These are phyloP conservation scores for Cladosporium austrohemisphaericum DNA, from an alignment of 2,329 filamentous ascomycete genomes.

Conservation along the genomic window DNA sequence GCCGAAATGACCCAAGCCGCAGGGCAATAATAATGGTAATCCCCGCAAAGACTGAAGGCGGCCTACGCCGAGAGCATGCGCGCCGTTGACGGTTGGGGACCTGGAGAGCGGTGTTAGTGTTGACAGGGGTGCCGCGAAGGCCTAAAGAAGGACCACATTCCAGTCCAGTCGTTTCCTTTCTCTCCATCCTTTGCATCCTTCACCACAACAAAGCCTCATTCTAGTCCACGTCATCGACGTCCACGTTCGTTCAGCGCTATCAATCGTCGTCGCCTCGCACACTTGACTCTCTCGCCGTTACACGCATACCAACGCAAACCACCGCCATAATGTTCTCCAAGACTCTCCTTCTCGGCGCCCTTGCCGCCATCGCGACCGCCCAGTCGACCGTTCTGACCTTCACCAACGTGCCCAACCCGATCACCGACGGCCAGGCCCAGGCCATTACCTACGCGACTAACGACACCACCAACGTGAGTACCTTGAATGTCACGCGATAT, in stretches of 20 bases:
- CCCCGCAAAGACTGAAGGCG: not conserved
- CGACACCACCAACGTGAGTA: slow-evolving; percentile 20
- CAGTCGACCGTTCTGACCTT: slow-evolving; percentile 47
- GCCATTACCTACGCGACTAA: slow-evolving; percentile 28
- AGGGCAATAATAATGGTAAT: slow-evolving; percentile 1
- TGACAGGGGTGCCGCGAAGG: not conserved
- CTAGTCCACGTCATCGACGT: slow-evolving; percentile 11
- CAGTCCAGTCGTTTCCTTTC: not conserved
- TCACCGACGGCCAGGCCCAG: slow-evolving; percentile 45
- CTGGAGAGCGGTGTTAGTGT: too few species aligned
- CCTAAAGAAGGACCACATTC: slow-evolving; percentile 1
- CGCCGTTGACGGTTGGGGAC: slow-evolving; percentile 15
- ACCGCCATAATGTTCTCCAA: slow-evolving; percentile 49
- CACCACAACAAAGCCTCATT: slow-evolving; percentile 11
- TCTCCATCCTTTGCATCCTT: not conserved
- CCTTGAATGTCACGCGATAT: not conserved
- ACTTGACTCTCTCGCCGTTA: not conserved
- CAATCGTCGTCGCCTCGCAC: not conserved
- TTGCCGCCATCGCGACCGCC: slow-evolving; percentile 46
- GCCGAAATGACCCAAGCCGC: not conserved
- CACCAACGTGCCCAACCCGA: slow-evolving; percentile 48
- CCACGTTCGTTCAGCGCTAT: slow-evolving; percentile 11
- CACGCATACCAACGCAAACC: not conserved
- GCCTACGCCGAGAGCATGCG: not conserved
- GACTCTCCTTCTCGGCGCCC: slow-evolving; percentile 44